Percentiles rank a stretch among this genome's conserved stretches.
Conservation (phyloP, 2,329 filamentous ascomycete species). For the Pestalotiopsis sp. region DNA sequence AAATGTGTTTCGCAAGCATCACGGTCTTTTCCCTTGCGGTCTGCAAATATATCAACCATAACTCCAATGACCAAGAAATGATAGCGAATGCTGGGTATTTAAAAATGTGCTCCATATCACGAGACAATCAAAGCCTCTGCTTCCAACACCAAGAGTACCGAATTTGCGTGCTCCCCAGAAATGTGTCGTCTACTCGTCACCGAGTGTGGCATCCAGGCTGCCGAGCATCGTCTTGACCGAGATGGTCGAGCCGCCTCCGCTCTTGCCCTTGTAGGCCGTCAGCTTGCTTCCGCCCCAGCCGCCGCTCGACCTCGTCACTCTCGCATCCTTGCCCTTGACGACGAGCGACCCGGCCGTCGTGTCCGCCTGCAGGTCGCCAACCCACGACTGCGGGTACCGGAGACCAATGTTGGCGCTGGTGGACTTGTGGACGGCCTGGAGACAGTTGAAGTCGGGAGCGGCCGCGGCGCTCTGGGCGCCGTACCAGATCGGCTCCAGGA, state of each 20-base stretch:
- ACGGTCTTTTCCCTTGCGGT: neutral
- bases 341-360: conserved; percentile 43
- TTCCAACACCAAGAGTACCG: neutral
- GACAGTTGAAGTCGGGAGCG: conserved; percentile 31
- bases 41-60: neutral
- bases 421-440: conserved; percentile 45
- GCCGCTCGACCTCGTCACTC: conserved; percentile 33
- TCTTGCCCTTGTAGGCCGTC: conserved; percentile 44
- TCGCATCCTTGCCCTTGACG: conserved; percentile 45
- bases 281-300: conserved; percentile 36
- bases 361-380: conserved; percentile 43
- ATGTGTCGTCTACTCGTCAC: conserved; percentile 16
- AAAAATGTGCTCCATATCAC: neutral
- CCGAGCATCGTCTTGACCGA: conserved; percentile 34
- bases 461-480: conserved; percentile 20
- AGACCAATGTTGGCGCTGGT: conserved; percentile 47
- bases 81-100: conserved; percentile 12
- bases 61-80: neutral
- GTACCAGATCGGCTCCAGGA: conserved; percentile 49
- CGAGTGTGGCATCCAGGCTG: conserved; percentile 28
- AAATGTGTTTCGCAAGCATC: neutral
- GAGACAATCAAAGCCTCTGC: neutral
- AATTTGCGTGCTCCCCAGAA: neutral
- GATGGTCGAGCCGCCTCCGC: conserved; percentile 33
- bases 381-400: conserved; percentile 51